Conservation (phyloP, 768 basidiomycete species). For the Rhizopogon sp. region DNA sequence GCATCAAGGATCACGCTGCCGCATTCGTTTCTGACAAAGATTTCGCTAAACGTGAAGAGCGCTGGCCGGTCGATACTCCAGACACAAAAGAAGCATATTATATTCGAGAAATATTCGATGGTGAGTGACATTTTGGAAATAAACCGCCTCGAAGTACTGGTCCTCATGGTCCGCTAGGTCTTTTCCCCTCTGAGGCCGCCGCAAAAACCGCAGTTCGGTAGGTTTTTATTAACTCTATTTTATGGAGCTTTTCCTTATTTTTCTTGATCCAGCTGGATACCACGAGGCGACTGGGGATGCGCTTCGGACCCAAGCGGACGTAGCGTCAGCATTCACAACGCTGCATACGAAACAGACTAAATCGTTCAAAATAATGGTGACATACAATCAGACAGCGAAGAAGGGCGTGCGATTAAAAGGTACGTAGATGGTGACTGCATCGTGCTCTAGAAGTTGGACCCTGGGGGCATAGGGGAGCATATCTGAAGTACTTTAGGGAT, state of each 20-base stretch:
- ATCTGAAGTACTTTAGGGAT: neutral
- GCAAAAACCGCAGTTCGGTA: constrained; percentile 89
- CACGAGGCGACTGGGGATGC: constrained; percentile 96
- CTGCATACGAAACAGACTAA: constrained; percentile 57
- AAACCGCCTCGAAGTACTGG: constrained; percentile 1
- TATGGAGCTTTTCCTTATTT: constrained; percentile 11
- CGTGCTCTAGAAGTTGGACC: neutral
- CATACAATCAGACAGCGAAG: neutral
- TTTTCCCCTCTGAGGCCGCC: constrained; percentile 83
- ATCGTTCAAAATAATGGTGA: constrained; percentile 3
- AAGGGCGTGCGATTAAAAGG: neutral
- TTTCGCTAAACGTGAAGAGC: constrained; percentile 64
- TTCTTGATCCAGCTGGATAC: constrained; percentile 67
- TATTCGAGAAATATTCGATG: constrained; percentile 89
- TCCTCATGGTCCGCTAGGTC: constrained; percentile 33
- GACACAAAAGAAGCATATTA: constrained; percentile 97
- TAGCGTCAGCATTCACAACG: constrained; percentile 92
- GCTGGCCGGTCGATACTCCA: constrained; percentile 78
- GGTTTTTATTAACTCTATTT: constrained; percentile 20
- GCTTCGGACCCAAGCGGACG: constrained; percentile 91
- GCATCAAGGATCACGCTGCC: constrained; percentile 87
- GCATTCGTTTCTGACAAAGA: constrained; percentile 73
- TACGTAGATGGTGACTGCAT: constrained; percentile 1
- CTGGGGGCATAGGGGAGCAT: neutral
- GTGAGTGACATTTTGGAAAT: constrained; percentile 27